These are phyloP conservation scores for Achaetomium macrosporum DNA, from an alignment of 2,329 filamentous ascomycete species.

Conservation along the genomic window DNA sequence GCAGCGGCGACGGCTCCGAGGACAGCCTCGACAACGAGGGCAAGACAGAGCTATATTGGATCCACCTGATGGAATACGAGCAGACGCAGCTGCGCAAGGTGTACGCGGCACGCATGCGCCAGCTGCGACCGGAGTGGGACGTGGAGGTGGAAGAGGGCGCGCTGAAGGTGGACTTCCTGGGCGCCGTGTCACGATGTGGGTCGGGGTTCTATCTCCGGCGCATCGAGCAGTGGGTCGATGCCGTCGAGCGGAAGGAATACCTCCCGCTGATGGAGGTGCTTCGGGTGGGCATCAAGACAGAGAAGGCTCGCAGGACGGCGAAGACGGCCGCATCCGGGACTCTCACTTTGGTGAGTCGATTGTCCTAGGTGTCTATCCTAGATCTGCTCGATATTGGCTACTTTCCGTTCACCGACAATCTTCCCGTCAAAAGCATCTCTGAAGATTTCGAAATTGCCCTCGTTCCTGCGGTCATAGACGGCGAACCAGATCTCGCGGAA, in stretches of 20 bases:
- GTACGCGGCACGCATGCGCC: slow-evolving; percentile 30
- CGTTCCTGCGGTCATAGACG: slow-evolving; percentile 42
- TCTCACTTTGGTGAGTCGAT: slow-evolving; percentile 2
- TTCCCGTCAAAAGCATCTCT: slow-evolving; percentile 36
- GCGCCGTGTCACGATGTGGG: slow-evolving; percentile 22
- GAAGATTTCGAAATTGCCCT: slow-evolving; percentile 49
- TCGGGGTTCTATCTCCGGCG: slow-evolving; percentile 21
- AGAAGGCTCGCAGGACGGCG: neutral
- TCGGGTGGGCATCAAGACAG: slow-evolving; percentile 20
- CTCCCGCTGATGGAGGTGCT: slow-evolving; percentile 21
- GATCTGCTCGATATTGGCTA: neutral
- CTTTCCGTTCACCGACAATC: slow-evolving; percentile 17
- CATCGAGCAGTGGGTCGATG: slow-evolving; percentile 24
- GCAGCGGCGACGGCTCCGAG: slow-evolving; percentile 10
- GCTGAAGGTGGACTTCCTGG: slow-evolving; percentile 31
- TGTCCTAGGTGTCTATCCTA: neutral
- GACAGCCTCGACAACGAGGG: slow-evolving; percentile 34
- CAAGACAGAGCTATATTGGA: slow-evolving; percentile 35
- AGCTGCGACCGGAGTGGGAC: slow-evolving; percentile 31
- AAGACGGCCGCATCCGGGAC: neutral
- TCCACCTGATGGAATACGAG: slow-evolving; percentile 37
- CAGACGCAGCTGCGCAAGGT: slow-evolving; percentile 32
- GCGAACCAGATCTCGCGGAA: slow-evolving; percentile 61
- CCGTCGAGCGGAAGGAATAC: slow-evolving; percentile 19
- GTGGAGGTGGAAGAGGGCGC: slow-evolving; percentile 22